phyloP scores from a whole-genome alignment of 1,284 basidiomycete species.

The Ganoderma boninense region DNA sequence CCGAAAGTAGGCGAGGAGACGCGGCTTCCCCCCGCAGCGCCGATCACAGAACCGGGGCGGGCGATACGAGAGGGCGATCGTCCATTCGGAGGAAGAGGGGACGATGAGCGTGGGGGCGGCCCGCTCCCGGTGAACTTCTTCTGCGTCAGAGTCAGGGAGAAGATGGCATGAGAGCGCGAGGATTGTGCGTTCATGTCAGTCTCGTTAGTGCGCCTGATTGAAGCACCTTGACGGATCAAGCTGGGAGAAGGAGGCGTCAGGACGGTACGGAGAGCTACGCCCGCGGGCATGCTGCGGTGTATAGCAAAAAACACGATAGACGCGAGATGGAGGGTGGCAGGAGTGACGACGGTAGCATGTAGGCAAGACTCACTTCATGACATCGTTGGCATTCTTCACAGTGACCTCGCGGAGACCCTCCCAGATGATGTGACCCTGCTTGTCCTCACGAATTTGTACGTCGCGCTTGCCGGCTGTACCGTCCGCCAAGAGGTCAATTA shows the following conservation, averaged over 20 bases:
- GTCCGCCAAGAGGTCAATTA: constrained; percentile 88
- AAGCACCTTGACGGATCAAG: constrained; percentile 86
- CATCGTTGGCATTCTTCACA: constrained; percentile 85
- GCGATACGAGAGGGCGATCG: constrained; percentile 82
- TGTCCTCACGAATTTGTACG: constrained; percentile 97
- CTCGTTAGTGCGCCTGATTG: constrained; percentile 93
- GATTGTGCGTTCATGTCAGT: constrained; percentile 99
- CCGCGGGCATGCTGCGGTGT: neutral
- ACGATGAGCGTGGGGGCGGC: constrained; percentile 74
- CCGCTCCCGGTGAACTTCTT: constrained; percentile 79
- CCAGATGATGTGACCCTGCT: constrained; percentile 97
- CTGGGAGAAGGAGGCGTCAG: constrained; percentile 5
- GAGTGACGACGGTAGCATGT: constrained; percentile 6
- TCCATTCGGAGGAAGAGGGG: constrained; percentile 73
- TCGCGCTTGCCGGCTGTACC: constrained; percentile 75
- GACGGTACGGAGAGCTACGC: neutral
- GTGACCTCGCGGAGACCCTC: constrained; percentile 91
- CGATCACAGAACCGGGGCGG: constrained; percentile 77
- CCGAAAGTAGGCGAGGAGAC: constrained; percentile 79
- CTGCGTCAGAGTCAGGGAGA: constrained; percentile 94
- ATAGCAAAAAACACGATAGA: neutral
- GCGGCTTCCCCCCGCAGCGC: constrained; percentile 51
- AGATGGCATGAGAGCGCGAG: constrained; percentile 98
- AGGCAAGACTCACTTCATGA: constrained; percentile 80
- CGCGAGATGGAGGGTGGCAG: constrained; percentile 15